A percentile compares a stretch with the other conserved stretches of the same genome.
Evolutionary conservation across 2,329 filamentous ascomycete genomes (phyloP).

Genomic region (Penicillium oxalicum): DNA sequence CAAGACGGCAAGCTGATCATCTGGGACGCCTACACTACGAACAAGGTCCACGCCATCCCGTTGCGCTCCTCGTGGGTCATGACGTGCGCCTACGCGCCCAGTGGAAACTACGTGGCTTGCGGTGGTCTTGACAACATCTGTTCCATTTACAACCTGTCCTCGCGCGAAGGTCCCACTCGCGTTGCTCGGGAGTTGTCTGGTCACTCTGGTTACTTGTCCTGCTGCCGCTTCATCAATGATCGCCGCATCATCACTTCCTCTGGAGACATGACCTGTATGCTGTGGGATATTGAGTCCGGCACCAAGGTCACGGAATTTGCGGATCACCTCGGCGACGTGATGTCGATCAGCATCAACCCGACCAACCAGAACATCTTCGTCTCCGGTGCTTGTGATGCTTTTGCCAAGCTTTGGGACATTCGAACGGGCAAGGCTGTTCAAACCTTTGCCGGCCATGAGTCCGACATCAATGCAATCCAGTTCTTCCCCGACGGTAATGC

Average conservation of each 20-base stretch:
- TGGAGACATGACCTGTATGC: conserved; percentile 99
- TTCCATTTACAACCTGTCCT: conserved; percentile 98
- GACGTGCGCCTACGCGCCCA: conserved; percentile 98
- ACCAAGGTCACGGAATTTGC: conserved; percentile 97
- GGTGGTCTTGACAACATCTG: conserved; percentile 99
- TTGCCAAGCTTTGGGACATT: conserved; percentile 98
- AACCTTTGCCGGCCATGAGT: conserved; percentile 97
- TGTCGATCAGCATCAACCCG: conserved; percentile 99
- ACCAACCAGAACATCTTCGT: conserved; percentile 99
- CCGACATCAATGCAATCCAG: conserved; percentile 98
- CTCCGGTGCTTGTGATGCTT: conserved; percentile 97
- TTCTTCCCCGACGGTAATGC: conserved; percentile 99
- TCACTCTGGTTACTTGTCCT: conserved; percentile 94
- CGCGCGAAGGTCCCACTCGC: conserved; percentile 91
- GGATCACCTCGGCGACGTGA: conserved; percentile 96
- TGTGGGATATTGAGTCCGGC: conserved; percentile 98
- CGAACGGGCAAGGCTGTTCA: conserved; percentile 96
- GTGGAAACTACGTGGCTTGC: conserved; percentile 96
- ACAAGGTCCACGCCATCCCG: conserved; percentile 98
- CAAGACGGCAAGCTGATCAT: conserved; percentile 99
- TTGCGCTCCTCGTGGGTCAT: conserved; percentile 98
- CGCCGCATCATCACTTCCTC: conserved; percentile 96
- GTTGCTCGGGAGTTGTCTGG: conserved; percentile 93
- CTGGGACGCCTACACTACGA: conserved; percentile 99
- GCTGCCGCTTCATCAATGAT: conserved; percentile 98